phyloP scores from a whole-genome alignment of 1,284 basidiomycete genomes.

The Cryptococcus depauperatus region DNA sequence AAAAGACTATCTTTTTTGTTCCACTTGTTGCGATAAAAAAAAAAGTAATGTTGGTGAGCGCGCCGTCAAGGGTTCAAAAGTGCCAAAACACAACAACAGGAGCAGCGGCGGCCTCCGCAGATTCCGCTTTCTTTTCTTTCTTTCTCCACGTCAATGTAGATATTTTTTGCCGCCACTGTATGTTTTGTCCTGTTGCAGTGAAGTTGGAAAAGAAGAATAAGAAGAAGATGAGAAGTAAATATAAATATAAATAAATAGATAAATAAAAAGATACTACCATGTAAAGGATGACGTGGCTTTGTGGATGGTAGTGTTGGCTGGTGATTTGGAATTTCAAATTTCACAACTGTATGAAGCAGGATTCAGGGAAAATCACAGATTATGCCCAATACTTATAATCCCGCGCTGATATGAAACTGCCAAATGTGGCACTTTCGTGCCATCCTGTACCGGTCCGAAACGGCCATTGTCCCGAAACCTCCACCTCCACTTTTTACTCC shows the following conservation, averaged over 20 bases:
- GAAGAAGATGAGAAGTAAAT: too few relatives aligned
- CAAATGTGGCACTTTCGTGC: neutral
- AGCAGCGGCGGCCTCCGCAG: neutral
- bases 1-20: too few relatives aligned
- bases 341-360: neutral
- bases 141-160: too few relatives aligned
- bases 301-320: neutral
- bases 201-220: too few relatives aligned
- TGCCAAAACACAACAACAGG: too few relatives aligned
- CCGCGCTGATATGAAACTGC: neutral
- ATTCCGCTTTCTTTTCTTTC: too few relatives aligned
- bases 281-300: too few relatives aligned
- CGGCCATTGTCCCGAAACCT: neutral
- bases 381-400: neutral
- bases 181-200: too few relatives aligned
- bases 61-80: neutral
- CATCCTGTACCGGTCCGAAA: neutral
- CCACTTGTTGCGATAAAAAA: too few relatives aligned
- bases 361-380: neutral
- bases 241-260: too few relatives aligned
- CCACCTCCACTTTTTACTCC: neutral
- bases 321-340: neutral
- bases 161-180: too few relatives aligned
- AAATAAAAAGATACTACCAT: too few relatives aligned
- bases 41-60: neutral